Evolutionary conservation across 1,139 yeast species (phyloP).

Genomic region (Scheffersomyces quercinus): DNA sequence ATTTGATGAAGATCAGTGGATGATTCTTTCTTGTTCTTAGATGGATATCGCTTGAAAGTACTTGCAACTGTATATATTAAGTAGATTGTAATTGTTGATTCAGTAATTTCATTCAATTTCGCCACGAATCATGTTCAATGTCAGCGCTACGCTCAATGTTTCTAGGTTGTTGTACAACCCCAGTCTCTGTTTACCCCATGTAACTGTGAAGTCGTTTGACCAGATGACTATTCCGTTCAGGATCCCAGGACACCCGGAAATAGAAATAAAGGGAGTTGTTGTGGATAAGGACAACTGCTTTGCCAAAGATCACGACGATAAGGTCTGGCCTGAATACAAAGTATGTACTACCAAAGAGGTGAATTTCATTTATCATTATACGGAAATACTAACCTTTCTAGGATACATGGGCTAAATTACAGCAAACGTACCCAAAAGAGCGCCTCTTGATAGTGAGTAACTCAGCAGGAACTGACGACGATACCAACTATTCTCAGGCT

Average conservation of each 20-base stretch:
- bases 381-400: slow-evolving; percentile 9
- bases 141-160: slow-evolving; percentile 74
- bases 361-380: background rate
- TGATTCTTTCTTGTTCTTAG: too few species aligned
- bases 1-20: too few species aligned
- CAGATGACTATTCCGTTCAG: slow-evolving; percentile 52
- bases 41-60: too few species aligned
- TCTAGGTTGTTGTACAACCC: slow-evolving; percentile 64
- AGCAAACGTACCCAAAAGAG: slow-evolving; percentile 60
- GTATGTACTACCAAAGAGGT: slow-evolving; percentile 16
- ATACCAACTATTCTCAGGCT: slow-evolving; percentile 63
- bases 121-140: slow-evolving; percentile 44
- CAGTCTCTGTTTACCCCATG: slow-evolving; percentile 66
- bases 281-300: slow-evolving; percentile 95
- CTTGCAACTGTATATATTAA: too few species aligned
- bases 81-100: too few species aligned
- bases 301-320: slow-evolving; percentile 79
- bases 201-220: slow-evolving; percentile 64
- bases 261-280: slow-evolving; percentile 69
- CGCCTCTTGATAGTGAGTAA: slow-evolving; percentile 80
- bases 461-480: slow-evolving; percentile 90
- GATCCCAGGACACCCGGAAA: slow-evolving; percentile 24
- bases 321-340: slow-evolving; percentile 74
- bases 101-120: background rate
- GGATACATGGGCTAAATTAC: slow-evolving; percentile 59